Evolutionary conservation across 176 grass and related monocot genomes (phyloP).

Genomic region (Aechmea fasciata): DNA sequence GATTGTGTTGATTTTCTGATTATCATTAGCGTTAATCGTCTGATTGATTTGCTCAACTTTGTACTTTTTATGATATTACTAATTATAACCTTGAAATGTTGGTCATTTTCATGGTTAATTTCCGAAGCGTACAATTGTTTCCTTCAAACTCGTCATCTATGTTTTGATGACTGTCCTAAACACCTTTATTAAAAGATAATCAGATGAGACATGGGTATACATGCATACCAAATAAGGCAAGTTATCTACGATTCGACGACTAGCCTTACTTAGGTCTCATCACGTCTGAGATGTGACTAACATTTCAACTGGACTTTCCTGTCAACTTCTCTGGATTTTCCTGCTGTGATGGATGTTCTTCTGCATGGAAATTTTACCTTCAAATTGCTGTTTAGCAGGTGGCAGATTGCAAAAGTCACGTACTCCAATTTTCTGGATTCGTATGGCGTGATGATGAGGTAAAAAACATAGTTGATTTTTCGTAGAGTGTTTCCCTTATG

Average conservation of each 20-base stretch:
- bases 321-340: not conserved
- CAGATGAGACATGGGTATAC: no score
- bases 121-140: no score
- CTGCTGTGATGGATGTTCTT: not conserved
- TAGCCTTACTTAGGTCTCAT: not conserved
- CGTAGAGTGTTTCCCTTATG: no score
- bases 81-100: no score
- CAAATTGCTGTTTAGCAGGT: conserved; percentile 17
- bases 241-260: not conserved
- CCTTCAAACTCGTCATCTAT: no score
- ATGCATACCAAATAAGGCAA: not conserved
- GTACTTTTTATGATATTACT: conserved; percentile 7
- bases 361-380: not conserved
- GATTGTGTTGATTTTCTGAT: not conserved
- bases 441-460: conserved; percentile 31
- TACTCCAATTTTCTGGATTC: conserved; percentile 48
- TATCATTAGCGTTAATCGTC: not conserved
- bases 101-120: no score
- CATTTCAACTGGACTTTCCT: not conserved
- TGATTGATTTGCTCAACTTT: not conserved
- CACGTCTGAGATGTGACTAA: not conserved
- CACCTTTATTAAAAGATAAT: no score
- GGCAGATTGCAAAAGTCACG: conserved; percentile 31
- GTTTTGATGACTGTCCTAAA: no score
- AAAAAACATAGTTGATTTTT: not conserved